Conservation (phyloP, 2,329 filamentous ascomycete genomes). For the Thyridium curvatum region DNA sequence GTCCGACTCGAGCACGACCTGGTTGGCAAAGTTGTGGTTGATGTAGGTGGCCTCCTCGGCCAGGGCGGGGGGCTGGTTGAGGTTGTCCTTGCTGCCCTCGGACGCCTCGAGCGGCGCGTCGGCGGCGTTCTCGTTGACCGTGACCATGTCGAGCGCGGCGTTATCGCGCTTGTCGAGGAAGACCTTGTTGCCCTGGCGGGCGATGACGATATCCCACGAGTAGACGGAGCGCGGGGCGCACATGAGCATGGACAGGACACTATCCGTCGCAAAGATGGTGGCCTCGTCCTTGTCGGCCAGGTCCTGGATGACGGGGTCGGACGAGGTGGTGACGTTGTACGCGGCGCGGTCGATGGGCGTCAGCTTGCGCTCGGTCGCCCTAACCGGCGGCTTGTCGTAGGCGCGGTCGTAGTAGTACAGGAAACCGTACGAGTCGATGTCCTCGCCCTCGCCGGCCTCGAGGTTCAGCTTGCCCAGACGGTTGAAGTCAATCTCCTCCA, state of each 20-base stretch:
- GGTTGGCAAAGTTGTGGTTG: constrained; percentile 99
- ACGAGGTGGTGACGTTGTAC: constrained; percentile 96
- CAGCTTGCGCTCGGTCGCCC: constrained; percentile 81
- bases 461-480: constrained; percentile 92
- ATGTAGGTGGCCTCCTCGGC: constrained; percentile 98
- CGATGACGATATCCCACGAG: constrained; percentile 95
- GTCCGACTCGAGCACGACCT: constrained; percentile 82
- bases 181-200: constrained; percentile 90
- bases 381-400: constrained; percentile 90
- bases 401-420: constrained; percentile 96
- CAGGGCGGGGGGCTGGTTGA: constrained; percentile 90
- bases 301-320: constrained; percentile 94
- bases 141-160: constrained; percentile 91
- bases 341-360: constrained; percentile 86
- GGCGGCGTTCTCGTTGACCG: constrained; percentile 96
- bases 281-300: constrained; percentile 93
- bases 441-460: constrained; percentile 90
- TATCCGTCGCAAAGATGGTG: constrained; percentile 94
- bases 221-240: constrained; percentile 94
- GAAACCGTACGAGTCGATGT: constrained; percentile 93
- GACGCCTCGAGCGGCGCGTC: constrained; percentile 88
- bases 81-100: constrained; percentile 86
- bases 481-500: constrained; percentile 98
- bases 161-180: constrained; percentile 98
- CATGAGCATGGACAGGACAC: constrained; percentile 98